A percentile compares a stretch with the other conserved stretches of the same genome.
phyloP scores from a whole-genome alignment of 108 stramenopile genomes.

The Chaetoceros muelleri region DNA sequence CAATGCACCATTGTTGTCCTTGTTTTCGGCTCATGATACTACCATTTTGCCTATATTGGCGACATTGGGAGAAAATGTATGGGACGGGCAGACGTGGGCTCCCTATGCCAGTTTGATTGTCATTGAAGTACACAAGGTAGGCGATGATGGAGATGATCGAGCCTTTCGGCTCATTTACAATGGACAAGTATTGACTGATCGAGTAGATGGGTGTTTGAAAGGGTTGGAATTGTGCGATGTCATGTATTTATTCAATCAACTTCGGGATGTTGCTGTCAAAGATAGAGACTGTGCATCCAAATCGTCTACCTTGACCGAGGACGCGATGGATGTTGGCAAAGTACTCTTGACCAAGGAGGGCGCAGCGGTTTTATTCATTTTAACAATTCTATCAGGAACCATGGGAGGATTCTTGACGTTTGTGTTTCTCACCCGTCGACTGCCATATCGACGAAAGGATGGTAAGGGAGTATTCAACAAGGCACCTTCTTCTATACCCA shows the following conservation, averaged over 20 bases:
- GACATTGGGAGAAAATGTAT: constrained; percentile 45
- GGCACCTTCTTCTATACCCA: too few relatives aligned
- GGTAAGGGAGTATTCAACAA: background rate
- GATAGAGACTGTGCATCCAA: constrained; percentile 26
- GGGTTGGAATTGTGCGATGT: constrained; percentile 54
- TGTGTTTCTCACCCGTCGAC: background rate
- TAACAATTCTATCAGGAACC: background rate
- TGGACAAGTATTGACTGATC: constrained; percentile 48
- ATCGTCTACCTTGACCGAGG: background rate
- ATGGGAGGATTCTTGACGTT: background rate
- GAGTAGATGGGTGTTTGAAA: constrained; percentile 36
- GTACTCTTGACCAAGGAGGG: background rate
- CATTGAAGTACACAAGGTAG: constrained; percentile 52
- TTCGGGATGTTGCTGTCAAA: constrained; percentile 33
- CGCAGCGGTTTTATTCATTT: background rate
- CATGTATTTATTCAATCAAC: constrained; percentile 17
- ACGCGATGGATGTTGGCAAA: background rate
- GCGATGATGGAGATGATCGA: constrained; percentile 2
- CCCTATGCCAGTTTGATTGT: constrained; percentile 74
- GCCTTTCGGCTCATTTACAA: constrained; percentile 76
- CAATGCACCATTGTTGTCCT: constrained; percentile 35
- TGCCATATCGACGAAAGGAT: background rate
- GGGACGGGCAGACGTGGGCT: constrained; percentile 57
- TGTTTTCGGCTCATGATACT: constrained; percentile 79
- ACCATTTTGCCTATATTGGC: constrained; percentile 79